A percentile compares a stretch with the other conserved stretches of the same genome.
These are phyloP conservation scores for Populus deltoides DNA, from an alignment of 345 rosid genomes.

Conservation along the genomic window DNA sequence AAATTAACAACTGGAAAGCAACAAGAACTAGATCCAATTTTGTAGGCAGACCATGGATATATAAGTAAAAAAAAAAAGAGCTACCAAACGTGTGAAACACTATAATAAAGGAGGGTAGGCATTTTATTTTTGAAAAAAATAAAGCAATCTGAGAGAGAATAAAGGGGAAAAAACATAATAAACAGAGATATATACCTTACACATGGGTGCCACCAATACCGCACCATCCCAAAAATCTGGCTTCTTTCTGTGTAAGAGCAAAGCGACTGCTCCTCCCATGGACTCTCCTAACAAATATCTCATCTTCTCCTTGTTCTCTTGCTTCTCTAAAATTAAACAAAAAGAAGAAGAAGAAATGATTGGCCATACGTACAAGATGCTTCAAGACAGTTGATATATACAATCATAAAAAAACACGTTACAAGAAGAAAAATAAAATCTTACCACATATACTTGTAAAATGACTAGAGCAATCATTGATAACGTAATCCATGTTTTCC, in stretches of 20 bases:
- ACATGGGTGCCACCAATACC: constrained; percentile 80
- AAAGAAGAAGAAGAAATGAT: neutral
- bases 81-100: neutral
- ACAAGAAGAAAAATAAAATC: neutral
- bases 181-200: constrained; percentile 49
- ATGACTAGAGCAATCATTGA: constrained; percentile 56
- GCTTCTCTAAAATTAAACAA: constrained; percentile 34
- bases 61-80: neutral
- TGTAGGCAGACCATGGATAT: neutral
- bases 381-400: neutral
- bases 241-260: constrained; percentile 56
- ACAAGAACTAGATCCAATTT: neutral
- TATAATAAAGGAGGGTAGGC: too few species aligned
- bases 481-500: constrained; percentile 44
- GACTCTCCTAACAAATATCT: constrained; percentile 78
- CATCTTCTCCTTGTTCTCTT: constrained; percentile 57
- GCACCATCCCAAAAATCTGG: constrained; percentile 82
- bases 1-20: too few species aligned
- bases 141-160: neutral
- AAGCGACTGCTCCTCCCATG: constrained; percentile 81
- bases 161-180: neutral
- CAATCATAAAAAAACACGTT: constrained; percentile 1
- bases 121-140: neutral
- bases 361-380: neutral
- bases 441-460: constrained; percentile 57